These are phyloP conservation scores for Calocybe indica DNA, from an alignment of 768 basidiomycete genomes.

Conservation along the genomic window DNA sequence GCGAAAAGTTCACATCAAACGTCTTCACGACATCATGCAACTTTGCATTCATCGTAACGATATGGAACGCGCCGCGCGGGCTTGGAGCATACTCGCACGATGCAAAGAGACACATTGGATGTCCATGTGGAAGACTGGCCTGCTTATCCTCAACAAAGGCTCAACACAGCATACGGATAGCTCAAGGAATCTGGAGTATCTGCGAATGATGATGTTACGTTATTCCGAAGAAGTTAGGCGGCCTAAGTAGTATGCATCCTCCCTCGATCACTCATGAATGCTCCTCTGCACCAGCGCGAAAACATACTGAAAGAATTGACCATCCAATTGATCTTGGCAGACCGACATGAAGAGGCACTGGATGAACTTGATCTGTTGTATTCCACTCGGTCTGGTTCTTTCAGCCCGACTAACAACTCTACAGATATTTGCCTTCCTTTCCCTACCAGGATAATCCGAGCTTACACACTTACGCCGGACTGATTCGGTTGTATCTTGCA, in stretches of 20 bases:
- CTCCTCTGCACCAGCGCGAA: slow-evolving; percentile 48
- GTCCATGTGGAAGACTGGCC: slow-evolving; percentile 62
- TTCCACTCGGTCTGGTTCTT: background rate
- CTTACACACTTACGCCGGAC: slow-evolving; percentile 79
- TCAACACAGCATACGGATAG: slow-evolving; percentile 19
- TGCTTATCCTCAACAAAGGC: slow-evolving; percentile 41
- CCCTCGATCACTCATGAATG: background rate
- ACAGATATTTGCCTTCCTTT: slow-evolving; percentile 79
- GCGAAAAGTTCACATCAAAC: slow-evolving; percentile 67
- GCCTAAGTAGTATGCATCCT: background rate
- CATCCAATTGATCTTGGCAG: slow-evolving; percentile 54
- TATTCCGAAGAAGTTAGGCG: slow-evolving; percentile 55
- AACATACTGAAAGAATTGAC: slow-evolving; percentile 70
- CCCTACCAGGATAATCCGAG: slow-evolving; percentile 81
- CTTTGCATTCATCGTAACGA: slow-evolving; percentile 66
- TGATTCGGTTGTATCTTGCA: slow-evolving; percentile 62
- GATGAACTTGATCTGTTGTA: slow-evolving; percentile 83
- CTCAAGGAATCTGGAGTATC: slow-evolving; percentile 43
- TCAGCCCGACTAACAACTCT: slow-evolving; percentile 5
- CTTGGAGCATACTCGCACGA: slow-evolving; percentile 69
- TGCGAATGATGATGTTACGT: slow-evolving; percentile 69
- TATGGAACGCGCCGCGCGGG: slow-evolving; percentile 52
- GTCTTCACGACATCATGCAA: slow-evolving; percentile 70
- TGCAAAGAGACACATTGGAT: slow-evolving; percentile 80
- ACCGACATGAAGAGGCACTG: slow-evolving; percentile 61